Evolutionary conservation across 345 rosid genomes (phyloP).

Genomic region (Boechera divaricarpa): DNA sequence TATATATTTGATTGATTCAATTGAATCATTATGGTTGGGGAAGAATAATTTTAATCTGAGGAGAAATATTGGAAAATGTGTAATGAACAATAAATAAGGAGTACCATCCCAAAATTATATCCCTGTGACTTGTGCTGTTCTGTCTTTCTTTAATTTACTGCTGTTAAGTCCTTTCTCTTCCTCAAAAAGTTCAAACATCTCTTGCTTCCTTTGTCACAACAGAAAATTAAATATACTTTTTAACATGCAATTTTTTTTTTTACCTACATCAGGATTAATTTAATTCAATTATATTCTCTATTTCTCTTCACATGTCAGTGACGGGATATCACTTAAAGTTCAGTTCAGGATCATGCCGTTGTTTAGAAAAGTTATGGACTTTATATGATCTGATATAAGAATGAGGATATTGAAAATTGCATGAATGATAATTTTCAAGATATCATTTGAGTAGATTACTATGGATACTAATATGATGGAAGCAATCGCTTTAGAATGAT

Average conservation of each 20-base stretch:
- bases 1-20: slow-evolving; percentile 12
- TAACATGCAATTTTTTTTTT: neutral
- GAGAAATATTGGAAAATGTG: slow-evolving; percentile 45
- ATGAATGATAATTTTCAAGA: neutral
- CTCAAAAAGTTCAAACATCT: slow-evolving; percentile 47
- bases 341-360: slow-evolving; percentile 10
- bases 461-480: neutral
- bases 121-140: slow-evolving; percentile 39
- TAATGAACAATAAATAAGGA: slow-evolving; percentile 43
- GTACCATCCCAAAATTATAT: slow-evolving; percentile 12
- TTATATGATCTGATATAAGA: neutral
- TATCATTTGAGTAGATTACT: neutral
- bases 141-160: slow-evolving; percentile 44
- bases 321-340: slow-evolving; percentile 6
- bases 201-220: slow-evolving; percentile 38
- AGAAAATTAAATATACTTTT: neutral
- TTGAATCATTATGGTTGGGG: slow-evolving; percentile 38
- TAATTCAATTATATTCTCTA: neutral
- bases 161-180: slow-evolving; percentile 42
- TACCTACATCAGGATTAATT: slow-evolving; percentile 19
- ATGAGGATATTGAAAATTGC: neutral
- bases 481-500: neutral
- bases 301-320: neutral
- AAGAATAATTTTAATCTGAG: slow-evolving; percentile 19
- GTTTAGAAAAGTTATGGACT: neutral